Evolutionary conservation across 2,329 filamentous ascomycete species (phyloP), one percentile per base, ranked within the genome.

Genomic region (Cladosporium cucumerinum): DNA sequence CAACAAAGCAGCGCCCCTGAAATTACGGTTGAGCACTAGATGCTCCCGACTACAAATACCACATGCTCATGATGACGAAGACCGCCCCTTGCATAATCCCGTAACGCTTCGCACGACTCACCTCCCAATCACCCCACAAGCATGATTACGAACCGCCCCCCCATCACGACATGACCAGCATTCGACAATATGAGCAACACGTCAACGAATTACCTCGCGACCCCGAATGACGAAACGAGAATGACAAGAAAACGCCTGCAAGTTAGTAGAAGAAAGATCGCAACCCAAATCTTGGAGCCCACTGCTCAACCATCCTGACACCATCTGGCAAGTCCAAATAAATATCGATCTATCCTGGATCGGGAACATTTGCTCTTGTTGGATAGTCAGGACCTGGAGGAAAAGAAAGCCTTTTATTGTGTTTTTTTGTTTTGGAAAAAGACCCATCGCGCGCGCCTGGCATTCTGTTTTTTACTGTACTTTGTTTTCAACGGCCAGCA

Each of bases 1-100:
- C 82, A 84, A 69, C 84, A 82, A 71, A 85, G 84, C 67, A 76
- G 73, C 66, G 83, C 83, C 65, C 82, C 87, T 68, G 85, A 87
- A 75, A 87, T 88, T 74, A 86, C 87, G 71, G 86, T 87, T 71
- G 86, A 87, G 79, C 86, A 85, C 63, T 75, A 71, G 70, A 59
- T 55, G 60, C 60, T 62, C 60, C 60, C 60, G 60, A 46, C 49
- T 32, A 43, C 55, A 52, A 55, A 39, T 58, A 61, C 11, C 36
- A 51, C 60, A 62, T 62, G 60, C 60, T 62, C 60, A 62, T 55
- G 60, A 62, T 62, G 60, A 62, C 60, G 60, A 62, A 62, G 60
- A 62, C 57, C 52, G 62, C 54, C 28, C 62, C 28, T 52, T 63
- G 59, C 52, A 64, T 59, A 64, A 63, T 54, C 55, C 51, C 54